These are phyloP conservation scores for Cerrena zonata DNA, from an alignment of 1,284 basidiomycete genomes.

Conservation along the genomic window DNA sequence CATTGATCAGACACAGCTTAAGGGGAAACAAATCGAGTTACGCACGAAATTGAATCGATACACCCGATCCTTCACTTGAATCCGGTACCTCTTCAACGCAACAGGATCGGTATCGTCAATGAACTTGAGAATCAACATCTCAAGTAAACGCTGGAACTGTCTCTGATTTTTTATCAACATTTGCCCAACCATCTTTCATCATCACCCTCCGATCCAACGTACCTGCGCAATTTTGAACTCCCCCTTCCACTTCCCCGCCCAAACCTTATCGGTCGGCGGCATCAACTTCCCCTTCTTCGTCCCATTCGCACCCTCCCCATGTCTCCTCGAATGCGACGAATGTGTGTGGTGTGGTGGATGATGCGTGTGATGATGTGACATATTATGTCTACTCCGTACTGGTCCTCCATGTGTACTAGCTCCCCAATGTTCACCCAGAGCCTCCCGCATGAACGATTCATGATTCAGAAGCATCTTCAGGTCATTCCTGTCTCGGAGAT, in stretches of 20 bases:
- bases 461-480: slow-evolving; percentile 72
- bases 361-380: slow-evolving; percentile 28
- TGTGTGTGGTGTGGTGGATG: too few relatives aligned
- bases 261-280: slow-evolving; percentile 71
- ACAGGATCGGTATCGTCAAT: slow-evolving; percentile 61
- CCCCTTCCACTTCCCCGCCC: slow-evolving; percentile 76
- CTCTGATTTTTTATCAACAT: too few relatives aligned
- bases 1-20: not conserved
- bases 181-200: slow-evolving; percentile 10
- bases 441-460: slow-evolving; percentile 62
- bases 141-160: slow-evolving; percentile 86
- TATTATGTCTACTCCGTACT: slow-evolving; percentile 45
- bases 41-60: slow-evolving; percentile 92
- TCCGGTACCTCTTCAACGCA: slow-evolving; percentile 60
- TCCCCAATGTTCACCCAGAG: slow-evolving; percentile 42
- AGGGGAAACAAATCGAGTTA: slow-evolving; percentile 12
- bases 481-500: slow-evolving; percentile 89
- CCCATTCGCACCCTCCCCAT: slow-evolving; percentile 8
- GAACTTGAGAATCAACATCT: slow-evolving; percentile 82
- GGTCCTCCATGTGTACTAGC: slow-evolving; percentile 15
- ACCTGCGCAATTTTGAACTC: slow-evolving; percentile 88
- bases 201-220: too few relatives aligned
- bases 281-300: slow-evolving; percentile 57
- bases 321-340: not conserved
- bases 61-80: slow-evolving; percentile 88